Evolutionary conservation across 1,284 basidiomycete species (phyloP).

Genomic region (Neonothopanus nambi): DNA sequence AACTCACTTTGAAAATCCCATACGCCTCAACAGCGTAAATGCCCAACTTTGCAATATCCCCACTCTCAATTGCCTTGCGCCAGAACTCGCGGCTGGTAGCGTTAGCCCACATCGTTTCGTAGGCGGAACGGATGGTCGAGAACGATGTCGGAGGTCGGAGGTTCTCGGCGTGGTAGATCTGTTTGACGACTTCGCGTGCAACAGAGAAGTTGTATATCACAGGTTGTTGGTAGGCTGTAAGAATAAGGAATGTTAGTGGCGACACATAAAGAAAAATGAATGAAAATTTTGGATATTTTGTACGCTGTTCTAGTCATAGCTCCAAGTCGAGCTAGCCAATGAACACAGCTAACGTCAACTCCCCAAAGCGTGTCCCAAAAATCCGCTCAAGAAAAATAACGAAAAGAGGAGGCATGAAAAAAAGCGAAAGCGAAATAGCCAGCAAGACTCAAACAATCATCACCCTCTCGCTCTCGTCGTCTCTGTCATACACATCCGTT

Average conservation of each 20-base stretch:
- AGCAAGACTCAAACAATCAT: no score
- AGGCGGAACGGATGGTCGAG: conserved; percentile 65
- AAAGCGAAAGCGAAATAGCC: no score
- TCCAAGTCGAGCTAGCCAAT: no score
- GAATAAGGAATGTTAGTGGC: conserved; percentile 5
- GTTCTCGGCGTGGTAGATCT: conserved; percentile 88
- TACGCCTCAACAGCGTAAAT: conserved; percentile 90
- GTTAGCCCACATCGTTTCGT: conserved; percentile 72
- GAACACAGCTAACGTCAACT: no score
- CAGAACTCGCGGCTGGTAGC: conserved; percentile 71
- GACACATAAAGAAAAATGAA: neutral
- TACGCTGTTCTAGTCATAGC: no score
- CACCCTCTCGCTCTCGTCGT: no score
- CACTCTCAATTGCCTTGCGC: conserved; percentile 67
- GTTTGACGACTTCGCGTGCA: conserved; percentile 82
- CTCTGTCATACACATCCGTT: no score
- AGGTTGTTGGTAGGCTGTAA: conserved; percentile 79
- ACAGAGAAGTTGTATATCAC: conserved; percentile 85
- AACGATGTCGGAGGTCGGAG: conserved; percentile 80
- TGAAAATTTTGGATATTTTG: no score
- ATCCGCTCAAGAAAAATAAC: no score
- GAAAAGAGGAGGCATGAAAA: no score
- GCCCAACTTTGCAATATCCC: conserved; percentile 78
- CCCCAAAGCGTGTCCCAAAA: no score
- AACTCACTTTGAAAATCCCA: conserved; percentile 78